These are phyloP conservation scores for Collybia sp. DNA, from an alignment of 768 basidiomycete species.

Conservation along the genomic window DNA sequence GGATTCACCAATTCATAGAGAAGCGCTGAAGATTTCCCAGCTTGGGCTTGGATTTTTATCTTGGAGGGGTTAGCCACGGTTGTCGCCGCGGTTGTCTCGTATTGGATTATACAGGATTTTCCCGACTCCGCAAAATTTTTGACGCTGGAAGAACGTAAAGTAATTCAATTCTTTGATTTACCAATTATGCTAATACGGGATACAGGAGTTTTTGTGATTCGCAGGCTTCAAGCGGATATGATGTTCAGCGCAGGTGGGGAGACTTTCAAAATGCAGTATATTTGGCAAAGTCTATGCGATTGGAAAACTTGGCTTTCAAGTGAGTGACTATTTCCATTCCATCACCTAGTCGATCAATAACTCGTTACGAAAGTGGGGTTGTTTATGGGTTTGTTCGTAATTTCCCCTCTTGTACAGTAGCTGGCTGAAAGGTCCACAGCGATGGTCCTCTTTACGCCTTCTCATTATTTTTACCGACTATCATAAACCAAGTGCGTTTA, in stretches of 20 bases:
- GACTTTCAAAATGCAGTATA: constrained; percentile 46
- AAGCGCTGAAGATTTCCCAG: constrained; percentile 10
- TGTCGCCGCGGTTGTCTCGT: constrained; percentile 51
- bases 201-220: constrained; percentile 57
- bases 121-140: constrained; percentile 74
- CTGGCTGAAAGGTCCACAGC: constrained; percentile 17
- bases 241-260: constrained; percentile 63
- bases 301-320: constrained; percentile 75
- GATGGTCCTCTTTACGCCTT: constrained; percentile 55
- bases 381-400: constrained; percentile 61
- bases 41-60: constrained; percentile 73
- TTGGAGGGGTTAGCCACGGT: constrained; percentile 71
- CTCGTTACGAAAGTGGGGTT: constrained; percentile 47
- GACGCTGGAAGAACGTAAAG: constrained; percentile 53
- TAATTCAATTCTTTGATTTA: not conserved
- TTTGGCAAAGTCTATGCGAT: constrained; percentile 59
- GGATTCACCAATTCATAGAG: constrained; percentile 44
- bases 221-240: constrained; percentile 60
- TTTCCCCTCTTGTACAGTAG: not conserved
- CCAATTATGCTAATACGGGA: not conserved
- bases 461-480: constrained; percentile 47
- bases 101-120: constrained; percentile 76
- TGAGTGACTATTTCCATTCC: constrained; percentile 23
- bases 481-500: constrained; percentile 49
- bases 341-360: not conserved